phyloP scores from a whole-genome alignment of 345 rosid genomes.

The Hibiscus tridactylites region DNA sequence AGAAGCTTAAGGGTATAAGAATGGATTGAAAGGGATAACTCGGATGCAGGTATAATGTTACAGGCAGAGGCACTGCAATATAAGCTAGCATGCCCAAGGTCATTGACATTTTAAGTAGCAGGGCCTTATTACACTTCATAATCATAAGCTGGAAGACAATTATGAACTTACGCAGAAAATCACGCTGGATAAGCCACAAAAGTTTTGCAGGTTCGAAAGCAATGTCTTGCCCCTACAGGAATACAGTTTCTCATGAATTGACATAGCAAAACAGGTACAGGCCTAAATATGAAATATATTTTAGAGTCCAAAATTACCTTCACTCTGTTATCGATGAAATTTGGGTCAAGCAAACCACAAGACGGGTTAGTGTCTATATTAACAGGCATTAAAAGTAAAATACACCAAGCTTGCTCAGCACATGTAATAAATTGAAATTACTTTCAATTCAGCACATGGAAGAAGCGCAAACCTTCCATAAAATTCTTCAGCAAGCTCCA shows the following conservation, averaged over 20 bases:
- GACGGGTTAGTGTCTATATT: conserved; percentile 32
- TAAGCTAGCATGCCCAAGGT: background rate
- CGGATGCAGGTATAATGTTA: background rate
- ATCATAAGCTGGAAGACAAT: background rate
- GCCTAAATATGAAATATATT: conserved; percentile 10
- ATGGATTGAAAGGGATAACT: background rate
- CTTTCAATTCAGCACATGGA: conserved; percentile 6
- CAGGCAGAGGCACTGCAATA: background rate
- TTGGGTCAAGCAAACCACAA: conserved; percentile 28
- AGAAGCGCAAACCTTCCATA: conserved; percentile 74
- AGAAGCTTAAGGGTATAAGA: background rate
- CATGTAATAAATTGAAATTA: conserved; percentile 6
- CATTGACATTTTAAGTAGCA: conserved; percentile 2
- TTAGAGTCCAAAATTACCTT: conserved; percentile 51
- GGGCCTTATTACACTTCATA: conserved; percentile 3
- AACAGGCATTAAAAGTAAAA: background rate
- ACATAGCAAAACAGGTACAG: conserved; percentile 5
- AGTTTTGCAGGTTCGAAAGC: conserved; percentile 98
- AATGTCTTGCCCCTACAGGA: conserved; percentile 85
- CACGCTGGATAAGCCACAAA: conserved; percentile 99
- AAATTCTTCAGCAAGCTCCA: conserved; percentile 99
- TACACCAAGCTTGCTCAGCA: background rate
- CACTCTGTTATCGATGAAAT: conserved; percentile 50
- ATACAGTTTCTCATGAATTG: conserved; percentile 20
- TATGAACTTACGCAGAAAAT: conserved; percentile 81